Conservation (phyloP, 805 yeast genomes). For the Wickerhamomyces rabaulensis region DNA sequence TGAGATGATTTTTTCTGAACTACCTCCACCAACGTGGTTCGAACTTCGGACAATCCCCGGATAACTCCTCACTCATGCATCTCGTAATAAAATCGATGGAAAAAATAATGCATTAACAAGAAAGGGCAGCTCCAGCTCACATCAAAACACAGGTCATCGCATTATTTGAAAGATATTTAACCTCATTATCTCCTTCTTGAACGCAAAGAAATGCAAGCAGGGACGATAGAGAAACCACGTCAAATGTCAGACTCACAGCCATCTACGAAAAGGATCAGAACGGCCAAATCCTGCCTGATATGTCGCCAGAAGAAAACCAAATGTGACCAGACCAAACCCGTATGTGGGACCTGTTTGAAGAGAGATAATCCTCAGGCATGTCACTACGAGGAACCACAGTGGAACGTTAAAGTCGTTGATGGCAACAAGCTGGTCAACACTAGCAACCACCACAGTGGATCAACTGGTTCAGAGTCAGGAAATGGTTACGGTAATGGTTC, state of each 20-base stretch:
- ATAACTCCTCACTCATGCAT: no score
- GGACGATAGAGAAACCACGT: not conserved
- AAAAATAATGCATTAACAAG: no score
- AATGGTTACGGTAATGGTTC: not conserved
- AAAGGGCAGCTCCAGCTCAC: no score
- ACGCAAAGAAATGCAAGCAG: no score
- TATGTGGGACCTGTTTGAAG: slow-evolving; percentile 17
- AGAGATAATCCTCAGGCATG: slow-evolving; percentile 14
- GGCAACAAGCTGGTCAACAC: not conserved
- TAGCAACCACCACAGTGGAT: not conserved
- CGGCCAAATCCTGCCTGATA: slow-evolving; percentile 19
- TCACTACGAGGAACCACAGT: slow-evolving; percentile 18
- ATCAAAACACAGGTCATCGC: no score
- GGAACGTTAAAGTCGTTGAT: slow-evolving; percentile 13
- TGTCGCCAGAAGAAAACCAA: slow-evolving; percentile 24
- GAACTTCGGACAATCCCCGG: not conserved
- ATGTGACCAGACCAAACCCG: slow-evolving; percentile 23
- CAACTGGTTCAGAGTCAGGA: not conserved
- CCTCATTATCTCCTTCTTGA: no score
- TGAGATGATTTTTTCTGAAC: not conserved
- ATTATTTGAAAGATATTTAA: no score
- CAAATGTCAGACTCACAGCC: not conserved
- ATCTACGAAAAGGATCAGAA: slow-evolving; percentile 6
- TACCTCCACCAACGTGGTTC: not conserved
- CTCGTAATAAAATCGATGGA: no score